Percentiles rank a stretch among this genome's conserved stretches.
Evolutionary conservation across 805 yeast genomes (phyloP).

Genomic region (Debaryomyces hansenii): DNA sequence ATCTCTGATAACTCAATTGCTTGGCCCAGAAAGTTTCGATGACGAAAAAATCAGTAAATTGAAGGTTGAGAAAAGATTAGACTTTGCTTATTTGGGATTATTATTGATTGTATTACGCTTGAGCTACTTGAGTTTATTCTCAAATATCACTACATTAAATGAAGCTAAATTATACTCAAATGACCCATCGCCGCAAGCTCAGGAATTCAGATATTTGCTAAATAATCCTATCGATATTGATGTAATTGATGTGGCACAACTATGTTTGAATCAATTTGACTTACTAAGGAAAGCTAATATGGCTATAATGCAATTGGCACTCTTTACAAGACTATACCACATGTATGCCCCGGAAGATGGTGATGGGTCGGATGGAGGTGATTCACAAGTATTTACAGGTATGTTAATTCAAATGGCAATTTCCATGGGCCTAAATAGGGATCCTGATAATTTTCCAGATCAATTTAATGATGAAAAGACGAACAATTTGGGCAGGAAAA

Average conservation of each 20-base stretch:
- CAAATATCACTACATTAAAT: constrained; percentile 26
- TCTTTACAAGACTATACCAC: constrained; percentile 51
- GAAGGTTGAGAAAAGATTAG: constrained; percentile 26
- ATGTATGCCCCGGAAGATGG: constrained; percentile 54
- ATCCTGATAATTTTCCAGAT: constrained; percentile 51
- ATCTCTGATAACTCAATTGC: constrained; percentile 5
- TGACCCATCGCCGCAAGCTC: constrained; percentile 24
- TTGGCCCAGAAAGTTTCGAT: constrained; percentile 6
- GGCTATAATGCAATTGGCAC: constrained; percentile 53
- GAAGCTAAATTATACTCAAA: constrained; percentile 21
- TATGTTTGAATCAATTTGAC: constrained; percentile 37
- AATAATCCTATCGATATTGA: constrained; percentile 31
- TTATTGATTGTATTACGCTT: constrained; percentile 33
- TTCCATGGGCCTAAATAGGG: constrained; percentile 67
- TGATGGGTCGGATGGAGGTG: constrained; percentile 58
- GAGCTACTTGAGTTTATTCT: constrained; percentile 32
- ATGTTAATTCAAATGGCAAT: constrained; percentile 66
- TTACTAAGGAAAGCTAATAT: constrained; percentile 42
- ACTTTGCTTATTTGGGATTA: constrained; percentile 34
- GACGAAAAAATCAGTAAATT: constrained; percentile 9
- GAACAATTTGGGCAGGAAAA: constrained; percentile 24
- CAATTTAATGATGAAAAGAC: constrained; percentile 12
- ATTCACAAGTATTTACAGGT: constrained; percentile 54
- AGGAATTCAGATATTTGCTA: constrained; percentile 24
- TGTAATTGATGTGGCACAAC: constrained; percentile 28